Evolutionary conservation across 345 rosid species (phyloP), one percentile per base, ranked within the genome.

Genomic region (Erucastrum elatum): DNA sequence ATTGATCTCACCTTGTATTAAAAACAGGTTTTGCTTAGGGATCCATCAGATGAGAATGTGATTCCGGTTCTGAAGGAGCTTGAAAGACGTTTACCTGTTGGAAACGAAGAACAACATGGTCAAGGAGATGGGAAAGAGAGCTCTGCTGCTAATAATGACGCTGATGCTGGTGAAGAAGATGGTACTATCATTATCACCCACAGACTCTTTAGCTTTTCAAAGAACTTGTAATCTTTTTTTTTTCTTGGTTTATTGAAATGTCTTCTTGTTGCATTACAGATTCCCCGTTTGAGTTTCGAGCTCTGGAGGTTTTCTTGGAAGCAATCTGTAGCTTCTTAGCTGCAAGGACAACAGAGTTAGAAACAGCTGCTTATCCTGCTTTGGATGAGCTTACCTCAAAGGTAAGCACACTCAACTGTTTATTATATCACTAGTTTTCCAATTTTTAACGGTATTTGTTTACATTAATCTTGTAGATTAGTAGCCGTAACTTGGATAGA

Each of bases 401-500:
- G 87, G 99, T 88, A n/a, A n/a, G 99, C 84, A 7, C 8, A 37
- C n/a, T 63, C 34, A 26, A 6, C 3, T 0, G 15, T 82, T 72
- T 58, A 55, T 16, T 31, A 26, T 78, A 30, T 55, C 39, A 30
- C 67, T 25, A 30, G 11, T 21, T 33, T 26, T 37, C 58, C 64
- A 33, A 3, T 56, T 75, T 53, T 33, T 27, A 64, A 33, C 64
- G 6, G 10, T 30, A 5, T 65, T 6, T n/a, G n/a, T 44, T 55
- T 21, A 10, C 13, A 49, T 64, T 34, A 0, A 12, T 49, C 75
- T 31, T 84, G 78, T 88, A 92, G 98, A 90, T 94, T 68, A 92
- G 97, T 79, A 93, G 97, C 85, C 93, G 98, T 70, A 91, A 95
- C 76, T 82, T 95, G 91, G 99, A 95, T 76, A 90, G 94, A 77